These are phyloP conservation scores for Neltuma alba DNA, from an alignment of 306 rosid genomes.

Conservation along the genomic window DNA sequence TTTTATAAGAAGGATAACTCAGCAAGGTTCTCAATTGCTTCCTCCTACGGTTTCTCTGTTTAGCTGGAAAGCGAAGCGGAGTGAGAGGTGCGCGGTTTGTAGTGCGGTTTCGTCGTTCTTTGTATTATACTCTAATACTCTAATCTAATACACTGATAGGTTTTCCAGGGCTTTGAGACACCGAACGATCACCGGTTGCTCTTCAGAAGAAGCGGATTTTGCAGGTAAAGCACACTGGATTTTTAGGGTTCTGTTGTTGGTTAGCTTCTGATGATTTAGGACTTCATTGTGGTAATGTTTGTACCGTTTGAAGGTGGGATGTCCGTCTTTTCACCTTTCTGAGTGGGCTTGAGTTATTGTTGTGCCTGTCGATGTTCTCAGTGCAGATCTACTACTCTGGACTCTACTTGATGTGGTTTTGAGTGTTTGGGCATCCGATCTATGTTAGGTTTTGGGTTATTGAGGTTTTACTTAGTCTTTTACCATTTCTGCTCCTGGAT, in stretches of 20 bases:
- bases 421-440: background rate
- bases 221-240: constrained; percentile 1
- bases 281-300: background rate
- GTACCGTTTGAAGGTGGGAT: background rate
- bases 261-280: background rate
- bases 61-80: background rate
- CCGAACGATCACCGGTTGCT: background rate
- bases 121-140: background rate
- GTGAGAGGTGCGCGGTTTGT: background rate
- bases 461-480: background rate
- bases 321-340: background rate
- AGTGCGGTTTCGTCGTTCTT: background rate
- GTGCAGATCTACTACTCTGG: constrained; percentile 21
- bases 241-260: constrained; percentile 8
- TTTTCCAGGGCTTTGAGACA: background rate
- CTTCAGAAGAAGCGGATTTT: background rate
- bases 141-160: background rate
- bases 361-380: background rate
- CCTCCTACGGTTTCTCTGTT: background rate
- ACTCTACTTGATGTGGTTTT: background rate
- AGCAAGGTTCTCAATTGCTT: background rate
- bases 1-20: background rate
- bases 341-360: background rate
- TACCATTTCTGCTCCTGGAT: background rate
- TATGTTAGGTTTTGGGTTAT: background rate